Base-by-base conservation (phyloP, 805 yeast species). In the Candida patagonica region DNA sequence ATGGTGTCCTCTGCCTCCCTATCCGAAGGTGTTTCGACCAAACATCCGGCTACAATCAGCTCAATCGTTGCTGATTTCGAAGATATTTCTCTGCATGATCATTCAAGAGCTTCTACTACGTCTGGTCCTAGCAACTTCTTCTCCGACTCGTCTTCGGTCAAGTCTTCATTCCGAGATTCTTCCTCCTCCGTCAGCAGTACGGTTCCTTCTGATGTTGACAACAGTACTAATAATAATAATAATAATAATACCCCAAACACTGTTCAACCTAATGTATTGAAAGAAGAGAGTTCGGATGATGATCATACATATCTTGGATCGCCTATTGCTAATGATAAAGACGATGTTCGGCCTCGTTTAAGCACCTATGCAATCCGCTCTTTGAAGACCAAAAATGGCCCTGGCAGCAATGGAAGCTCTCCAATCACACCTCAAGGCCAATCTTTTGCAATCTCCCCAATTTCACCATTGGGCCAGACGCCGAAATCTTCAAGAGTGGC, bases 41-140 rank as follows among this genome's bases (percentile, higher is more conserved):
- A 27, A 13, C 6, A 22, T 3, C 30, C 13, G 3, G 15, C 12
- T 13, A 15, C 32, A 3, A 20, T 19, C 32, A 17, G 24, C 29
- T 38, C 35, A 26, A 23, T 32, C 8, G 36, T 15, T 6, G 17
- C 37, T 10, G 47, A 46, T 27, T 46, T 46, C 26, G 50, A 46
- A 37, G 50, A 46, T 26, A 46, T 46, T 24, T 41, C 48, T 15
- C 39, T 46, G 30, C 26, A 44, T 3, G 47, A 44, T 19, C 37
- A 44, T 5, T 22, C 37, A 24, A 26, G 35, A 12, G 33, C 44
- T 3, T 34, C 34, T 9, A 19, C 34, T 13, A 27, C 48, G 8
- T 24, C 41, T n/a, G 30, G 35, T 19, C 40, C 43, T 9, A 33
- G 41, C 13, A 43, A 43, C 29, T 41, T 32, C 33, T 43, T 43